Evolutionary conservation across 2,329 filamentous ascomycete species (phyloP).

Genomic region (Penicillium expansum): DNA sequence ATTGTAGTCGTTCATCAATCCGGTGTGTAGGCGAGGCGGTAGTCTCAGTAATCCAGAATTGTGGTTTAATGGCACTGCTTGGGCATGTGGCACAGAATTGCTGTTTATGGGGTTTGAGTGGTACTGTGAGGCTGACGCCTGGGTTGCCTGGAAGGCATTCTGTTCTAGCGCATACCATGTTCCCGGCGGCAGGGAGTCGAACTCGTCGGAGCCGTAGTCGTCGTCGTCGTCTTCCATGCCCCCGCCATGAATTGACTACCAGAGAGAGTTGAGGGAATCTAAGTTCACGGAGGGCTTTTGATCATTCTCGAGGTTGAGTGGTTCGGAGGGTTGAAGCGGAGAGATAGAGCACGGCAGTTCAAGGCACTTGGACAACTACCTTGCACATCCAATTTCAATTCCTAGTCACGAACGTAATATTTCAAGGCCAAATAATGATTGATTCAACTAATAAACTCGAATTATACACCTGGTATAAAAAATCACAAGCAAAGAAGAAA

Average conservation of each 20-base stretch:
- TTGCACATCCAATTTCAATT: conserved; percentile 1
- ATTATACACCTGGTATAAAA: background rate
- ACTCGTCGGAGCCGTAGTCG: conserved; percentile 49
- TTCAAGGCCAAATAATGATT: background rate
- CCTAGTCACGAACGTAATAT: background rate
- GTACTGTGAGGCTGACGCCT: conserved; percentile 30
- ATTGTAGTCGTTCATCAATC: conserved; percentile 43
- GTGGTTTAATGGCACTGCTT: conserved; percentile 5
- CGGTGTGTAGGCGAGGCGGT: conserved; percentile 32
- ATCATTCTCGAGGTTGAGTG: background rate
- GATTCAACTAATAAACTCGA: background rate
- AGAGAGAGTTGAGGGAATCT: background rate
- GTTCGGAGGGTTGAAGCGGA: background rate
- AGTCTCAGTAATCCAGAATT: conserved; percentile 24
- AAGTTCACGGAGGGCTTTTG: background rate
- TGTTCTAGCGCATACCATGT: conserved; percentile 47
- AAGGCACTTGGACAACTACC: background rate
- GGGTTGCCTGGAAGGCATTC: conserved; percentile 46
- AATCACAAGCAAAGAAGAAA: background rate
- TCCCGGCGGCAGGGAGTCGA: conserved; percentile 45
- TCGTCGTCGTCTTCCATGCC: conserved; percentile 49
- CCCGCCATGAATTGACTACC: conserved; percentile 37
- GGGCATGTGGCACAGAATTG: conserved; percentile 10
- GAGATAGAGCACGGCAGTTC: background rate
- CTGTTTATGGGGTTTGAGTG: conserved; percentile 5